These are phyloP conservation scores for Aspergillus diversus DNA, from an alignment of 495 filamentous ascomycete species.

Conservation along the genomic window DNA sequence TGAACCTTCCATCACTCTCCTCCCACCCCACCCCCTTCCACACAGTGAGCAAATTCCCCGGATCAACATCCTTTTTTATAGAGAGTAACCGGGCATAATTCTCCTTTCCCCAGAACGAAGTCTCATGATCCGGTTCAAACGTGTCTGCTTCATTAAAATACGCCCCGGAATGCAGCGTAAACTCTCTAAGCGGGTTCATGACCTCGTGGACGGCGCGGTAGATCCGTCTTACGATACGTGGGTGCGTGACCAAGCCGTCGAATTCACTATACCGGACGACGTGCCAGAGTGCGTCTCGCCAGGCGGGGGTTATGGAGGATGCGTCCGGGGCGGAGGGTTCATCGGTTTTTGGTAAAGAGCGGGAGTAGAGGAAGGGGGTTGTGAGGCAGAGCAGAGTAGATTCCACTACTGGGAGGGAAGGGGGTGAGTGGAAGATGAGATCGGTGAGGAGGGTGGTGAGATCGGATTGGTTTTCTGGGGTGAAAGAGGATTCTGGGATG, in stretches of 20 bases:
- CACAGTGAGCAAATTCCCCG: conserved; percentile 26
- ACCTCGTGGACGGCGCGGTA: conserved; percentile 18
- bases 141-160: conserved; percentile 52
- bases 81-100: conserved; percentile 42
- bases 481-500: no score
- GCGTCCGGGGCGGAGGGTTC: conserved; percentile 17
- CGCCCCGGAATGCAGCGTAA: conserved; percentile 43
- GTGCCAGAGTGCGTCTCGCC: conserved; percentile 26
- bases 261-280: conserved; percentile 18
- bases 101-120: conserved; percentile 31
- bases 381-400: conserved; percentile 5
- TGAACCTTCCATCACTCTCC: conserved; percentile 18
- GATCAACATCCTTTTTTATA: conserved; percentile 51
- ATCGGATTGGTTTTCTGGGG: no score
- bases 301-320: conserved; percentile 24
- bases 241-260: conserved; percentile 10
- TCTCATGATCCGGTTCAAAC: conserved; percentile 29
- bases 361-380: conserved; percentile 17
- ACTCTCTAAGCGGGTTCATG: conserved; percentile 22
- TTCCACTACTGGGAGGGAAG: no score
- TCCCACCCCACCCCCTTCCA: conserved; percentile 27
- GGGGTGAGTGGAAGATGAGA: no score
- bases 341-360: conserved; percentile 14
- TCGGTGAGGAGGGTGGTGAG: no score
- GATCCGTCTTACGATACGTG: conserved; percentile 11